Base-by-base conservation (phyloP, 202 grass and related monocot genomes). In the Carex sylvatica region DNA sequence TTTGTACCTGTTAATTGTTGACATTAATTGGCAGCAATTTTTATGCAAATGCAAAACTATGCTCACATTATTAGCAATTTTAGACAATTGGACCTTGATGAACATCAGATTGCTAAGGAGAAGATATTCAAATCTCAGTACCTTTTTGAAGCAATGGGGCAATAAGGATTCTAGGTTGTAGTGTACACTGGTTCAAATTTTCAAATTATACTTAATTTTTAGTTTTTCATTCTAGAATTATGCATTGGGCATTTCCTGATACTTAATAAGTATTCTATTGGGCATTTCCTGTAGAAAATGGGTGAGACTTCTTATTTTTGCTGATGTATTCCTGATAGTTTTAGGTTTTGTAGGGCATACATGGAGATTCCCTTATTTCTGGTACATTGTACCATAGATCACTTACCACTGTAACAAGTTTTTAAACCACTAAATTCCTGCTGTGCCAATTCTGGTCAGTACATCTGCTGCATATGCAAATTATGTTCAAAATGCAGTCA, bases 1-100 rank as follows among this genome's bases (percentile, higher is more conserved):
- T 77, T 20, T 77, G 52, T 59, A 77, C 74, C 74, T 36, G 28
- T 59, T 59, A 77, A n/a, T 35, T 76, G 52, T 58, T 77, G 30
- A 11, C 28, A 59, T 59, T 18, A 20, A 77, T 35, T 76, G 14
- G 24, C 58, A 11, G 52, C 18, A 77, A 36, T 26, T 55, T 56
- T 12, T 59, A 15, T 54, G 16, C 15, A 31, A 35, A 76, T 76
- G 14, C 10, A 76, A 55, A 56, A 28, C 49, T 76, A 33, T 55
- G 14, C 2, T 35, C 44, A 58, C 14, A 35, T 76, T n/a, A 58
- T 15, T 77, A 20, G 74, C 28, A 77, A 20, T 12, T 77, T 58
- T 58, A 36, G 53, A 38, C n/a, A 33, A 77, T 11, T 0, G 23
- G 36, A 58, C 14, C 52, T 28, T 35, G 9, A 58, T 20, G 14